Conservation (phyloP, 176 grass and related monocot genomes). For the Ampelocalamus luodianensis region DNA sequence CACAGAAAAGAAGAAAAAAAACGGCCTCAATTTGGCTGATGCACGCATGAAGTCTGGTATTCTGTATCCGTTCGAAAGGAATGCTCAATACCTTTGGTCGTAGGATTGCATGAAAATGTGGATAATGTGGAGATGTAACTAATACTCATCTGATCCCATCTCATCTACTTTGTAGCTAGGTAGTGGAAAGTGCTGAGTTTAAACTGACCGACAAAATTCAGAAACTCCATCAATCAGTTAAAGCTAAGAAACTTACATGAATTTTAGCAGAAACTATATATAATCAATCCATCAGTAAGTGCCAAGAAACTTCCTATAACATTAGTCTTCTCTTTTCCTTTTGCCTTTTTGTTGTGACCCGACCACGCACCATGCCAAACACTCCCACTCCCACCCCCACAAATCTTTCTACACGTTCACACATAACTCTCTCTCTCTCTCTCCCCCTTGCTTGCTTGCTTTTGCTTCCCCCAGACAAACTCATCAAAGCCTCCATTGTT, state of each 20-base stretch:
- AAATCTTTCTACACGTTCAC: neutral
- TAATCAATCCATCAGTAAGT: neutral
- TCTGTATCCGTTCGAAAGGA: neutral
- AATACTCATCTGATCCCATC: neutral
- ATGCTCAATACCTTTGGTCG: neutral
- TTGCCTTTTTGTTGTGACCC: neutral
- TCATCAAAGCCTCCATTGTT: neutral
- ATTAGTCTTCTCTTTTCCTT: neutral
- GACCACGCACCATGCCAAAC: constrained; percentile 39
- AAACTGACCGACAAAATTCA: constrained; percentile 6
- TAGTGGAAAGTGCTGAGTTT: neutral
- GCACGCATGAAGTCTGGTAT: constrained; percentile 30
- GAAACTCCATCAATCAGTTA: constrained; percentile 14
- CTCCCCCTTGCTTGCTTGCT: constrained; percentile 5
- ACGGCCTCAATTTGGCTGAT: constrained; percentile 27
- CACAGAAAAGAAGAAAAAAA: constrained; percentile 34
- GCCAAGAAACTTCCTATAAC: neutral
- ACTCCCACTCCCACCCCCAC: constrained; percentile 2
- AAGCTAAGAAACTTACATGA: neutral
- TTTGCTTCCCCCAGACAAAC: constrained; percentile 32
- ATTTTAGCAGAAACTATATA: neutral
- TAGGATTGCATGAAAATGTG: constrained; percentile 5
- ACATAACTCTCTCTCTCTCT: neutral
- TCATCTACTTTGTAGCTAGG: neutral
- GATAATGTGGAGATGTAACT: constrained; percentile 1